These are phyloP conservation scores for Phoenix roebelenii DNA, from an alignment of 176 grass and related monocot species.

Conservation along the genomic window DNA sequence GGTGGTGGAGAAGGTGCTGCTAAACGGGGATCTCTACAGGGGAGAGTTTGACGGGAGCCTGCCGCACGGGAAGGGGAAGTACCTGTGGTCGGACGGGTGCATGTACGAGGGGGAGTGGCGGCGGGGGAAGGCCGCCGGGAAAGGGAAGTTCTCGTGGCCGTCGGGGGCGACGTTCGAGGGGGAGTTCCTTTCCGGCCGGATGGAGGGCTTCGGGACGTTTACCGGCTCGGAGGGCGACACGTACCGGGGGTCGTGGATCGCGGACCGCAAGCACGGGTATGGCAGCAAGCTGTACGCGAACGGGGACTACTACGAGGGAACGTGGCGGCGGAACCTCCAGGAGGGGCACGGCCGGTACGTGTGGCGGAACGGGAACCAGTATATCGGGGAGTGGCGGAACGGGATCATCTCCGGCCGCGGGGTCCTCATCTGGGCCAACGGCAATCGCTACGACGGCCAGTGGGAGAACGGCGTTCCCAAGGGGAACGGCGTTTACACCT, in stretches of 20 bases:
- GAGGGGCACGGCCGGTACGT: conserved; percentile 88
- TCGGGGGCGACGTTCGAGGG: conserved; percentile 88
- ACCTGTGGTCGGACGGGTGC: conserved; percentile 78
- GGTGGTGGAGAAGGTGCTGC: conserved; percentile 67
- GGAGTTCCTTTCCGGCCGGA: conserved; percentile 70
- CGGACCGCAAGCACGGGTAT: conserved; percentile 57
- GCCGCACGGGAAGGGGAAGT: conserved; percentile 82
- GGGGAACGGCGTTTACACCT: conserved; percentile 73
- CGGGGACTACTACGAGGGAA: conserved; percentile 91
- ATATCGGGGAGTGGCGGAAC: conserved; percentile 82
- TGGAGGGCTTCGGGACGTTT: conserved; percentile 78
- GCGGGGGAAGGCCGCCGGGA: conserved; percentile 70
- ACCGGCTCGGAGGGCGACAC: conserved; percentile 56
- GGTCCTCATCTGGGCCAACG: conserved; percentile 82
- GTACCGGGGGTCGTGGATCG: conserved; percentile 73
- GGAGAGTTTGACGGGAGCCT: conserved; percentile 44
- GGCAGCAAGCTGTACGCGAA: conserved; percentile 81
- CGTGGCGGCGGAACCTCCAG: conserved; percentile 78
- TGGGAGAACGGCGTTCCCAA: conserved; percentile 82
- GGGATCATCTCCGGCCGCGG: conserved; percentile 89
- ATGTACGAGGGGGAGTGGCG: conserved; percentile 88
- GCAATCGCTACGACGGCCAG: conserved; percentile 80
- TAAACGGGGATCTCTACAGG: conserved; percentile 68
- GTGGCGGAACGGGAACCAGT: conserved; percentile 90
- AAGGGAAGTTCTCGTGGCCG: conserved; percentile 86